These are phyloP conservation scores for Aspergillus fructus DNA, from an alignment of 2,329 filamentous ascomycete genomes.

Conservation along the genomic window DNA sequence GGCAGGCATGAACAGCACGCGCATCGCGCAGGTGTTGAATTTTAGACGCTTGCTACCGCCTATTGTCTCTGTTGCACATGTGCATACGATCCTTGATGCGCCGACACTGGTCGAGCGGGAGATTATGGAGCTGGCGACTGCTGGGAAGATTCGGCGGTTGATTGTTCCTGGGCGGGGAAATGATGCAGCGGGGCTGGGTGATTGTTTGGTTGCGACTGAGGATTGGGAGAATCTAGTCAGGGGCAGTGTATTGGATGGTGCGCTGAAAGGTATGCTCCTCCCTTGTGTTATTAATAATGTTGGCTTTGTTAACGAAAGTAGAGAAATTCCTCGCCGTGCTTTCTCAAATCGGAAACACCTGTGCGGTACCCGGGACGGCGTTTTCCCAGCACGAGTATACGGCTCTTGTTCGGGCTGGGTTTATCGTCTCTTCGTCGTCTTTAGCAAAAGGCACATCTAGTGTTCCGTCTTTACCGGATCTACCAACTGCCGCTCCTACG, in stretches of 20 bases:
- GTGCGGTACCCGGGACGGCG: conserved; percentile 44
- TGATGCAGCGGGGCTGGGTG: conserved; percentile 56
- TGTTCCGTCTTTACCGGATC: conserved; percentile 40
- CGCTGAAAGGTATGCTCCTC: conserved; percentile 34
- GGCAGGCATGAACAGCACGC: conserved; percentile 62
- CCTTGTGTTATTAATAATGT: background rate
- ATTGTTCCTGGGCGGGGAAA: conserved; percentile 57
- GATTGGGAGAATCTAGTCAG: conserved; percentile 52
- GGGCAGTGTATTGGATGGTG: conserved; percentile 30
- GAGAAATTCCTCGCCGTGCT: conserved; percentile 54
- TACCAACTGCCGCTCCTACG: conserved; percentile 20
- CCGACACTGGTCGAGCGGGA: conserved; percentile 61
- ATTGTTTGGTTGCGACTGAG: conserved; percentile 56
- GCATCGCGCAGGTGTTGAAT: conserved; percentile 60
- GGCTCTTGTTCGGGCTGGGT: conserved; percentile 52
- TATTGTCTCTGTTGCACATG: conserved; percentile 59
- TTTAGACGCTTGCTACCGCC: conserved; percentile 56
- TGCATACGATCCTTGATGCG: conserved; percentile 57
- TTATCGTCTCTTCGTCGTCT: conserved; percentile 52
- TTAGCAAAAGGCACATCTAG: conserved; percentile 40
- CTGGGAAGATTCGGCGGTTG: conserved; percentile 54
- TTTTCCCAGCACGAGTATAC: conserved; percentile 51
- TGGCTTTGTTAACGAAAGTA: conserved; percentile 16
- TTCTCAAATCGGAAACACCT: conserved; percentile 45
- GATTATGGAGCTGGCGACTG: conserved; percentile 53